Evolutionary conservation across 176 grass and related monocot genomes (phyloP), one percentile per base, ranked within the genome.

Genomic region (Avena atlantica): DNA sequence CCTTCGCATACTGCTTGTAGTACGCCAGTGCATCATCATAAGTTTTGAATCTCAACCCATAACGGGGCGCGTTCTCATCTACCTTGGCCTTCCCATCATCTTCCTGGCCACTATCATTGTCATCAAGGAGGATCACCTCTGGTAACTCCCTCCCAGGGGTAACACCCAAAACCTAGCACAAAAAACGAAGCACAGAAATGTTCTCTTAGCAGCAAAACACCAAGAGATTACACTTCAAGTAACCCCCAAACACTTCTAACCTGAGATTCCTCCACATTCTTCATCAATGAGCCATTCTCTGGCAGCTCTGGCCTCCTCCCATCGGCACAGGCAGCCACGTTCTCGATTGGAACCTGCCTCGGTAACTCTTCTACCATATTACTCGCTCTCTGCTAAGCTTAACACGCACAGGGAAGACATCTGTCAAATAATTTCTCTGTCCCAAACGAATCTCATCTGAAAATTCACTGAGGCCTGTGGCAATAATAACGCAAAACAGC

Each of bases 1-100:
- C 84, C 65, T 21, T 79, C 5, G 96, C 96, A 89, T 95, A 98
- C 24, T 98, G 86, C 63, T 93, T 93, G 76, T 98, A 98, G 82
- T 93, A 98, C 24, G 88, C 85, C 20, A 90, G 78, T 3, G 86
- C 90, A 15, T 95, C 93, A 75, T 98, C 93, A 34, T 94, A 95
- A n/a, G 86, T 93, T 86, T 89, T 98, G 90, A 98, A 98, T 76
- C 89, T 87, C 88, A 95, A 75, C 34, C 96, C 96, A 0, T 86
- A 34, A 9, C 67, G 76, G 9, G 96, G 96, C 4, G 71, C 77
- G 12, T 92, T 94, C 63, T 94, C 86, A 52, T 91, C 86, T 2
- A 51, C 71, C 57, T 78, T 88, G 42, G 21, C 77, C 27, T 73
- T 44, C 59, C 70, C 86, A 19, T 10, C 64, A 42, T 87, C 53